These are phyloP conservation scores for Flaveria sonorensis DNA, from an alignment of 129 eudicot species.

Conservation along the genomic window DNA sequence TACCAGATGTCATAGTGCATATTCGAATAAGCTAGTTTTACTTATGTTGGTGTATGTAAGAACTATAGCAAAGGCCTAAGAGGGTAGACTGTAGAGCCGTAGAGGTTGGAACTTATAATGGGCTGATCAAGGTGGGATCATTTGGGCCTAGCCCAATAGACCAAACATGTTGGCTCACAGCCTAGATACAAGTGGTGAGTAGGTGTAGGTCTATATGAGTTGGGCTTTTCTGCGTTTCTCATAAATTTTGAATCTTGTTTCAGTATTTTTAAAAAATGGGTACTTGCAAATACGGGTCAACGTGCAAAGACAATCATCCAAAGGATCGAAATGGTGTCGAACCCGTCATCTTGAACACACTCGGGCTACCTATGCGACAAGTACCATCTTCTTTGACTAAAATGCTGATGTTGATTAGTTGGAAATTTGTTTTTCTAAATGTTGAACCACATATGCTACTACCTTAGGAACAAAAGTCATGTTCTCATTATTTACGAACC, in stretches of 20 bases:
- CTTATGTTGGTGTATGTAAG: too few relatives aligned
- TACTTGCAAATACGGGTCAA: constrained; percentile 71
- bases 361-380: constrained; percentile 80
- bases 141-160: neutral
- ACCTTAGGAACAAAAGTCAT: constrained; percentile 63
- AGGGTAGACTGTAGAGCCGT: too few relatives aligned
- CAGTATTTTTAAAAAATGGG: constrained; percentile 83
- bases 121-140: neutral
- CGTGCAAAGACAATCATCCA: constrained; percentile 86
- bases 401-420: neutral
- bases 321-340: constrained; percentile 46
- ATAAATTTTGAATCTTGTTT: constrained; percentile 25
- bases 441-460: neutral
- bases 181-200: neutral
- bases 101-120: too few relatives aligned
- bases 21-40: too few relatives aligned
- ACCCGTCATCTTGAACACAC: constrained; percentile 43
- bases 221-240: neutral
- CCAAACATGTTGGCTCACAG: too few relatives aligned
- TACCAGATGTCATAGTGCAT: too few relatives aligned
- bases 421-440: neutral
- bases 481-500: constrained; percentile 65
- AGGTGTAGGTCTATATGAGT: neutral
- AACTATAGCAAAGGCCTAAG: too few relatives aligned
- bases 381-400: constrained; percentile 33